Evolutionary conservation across 805 yeast species (phyloP), one percentile per base, ranked within the genome.

Genomic region (Suhomyces xylopsoci): DNA sequence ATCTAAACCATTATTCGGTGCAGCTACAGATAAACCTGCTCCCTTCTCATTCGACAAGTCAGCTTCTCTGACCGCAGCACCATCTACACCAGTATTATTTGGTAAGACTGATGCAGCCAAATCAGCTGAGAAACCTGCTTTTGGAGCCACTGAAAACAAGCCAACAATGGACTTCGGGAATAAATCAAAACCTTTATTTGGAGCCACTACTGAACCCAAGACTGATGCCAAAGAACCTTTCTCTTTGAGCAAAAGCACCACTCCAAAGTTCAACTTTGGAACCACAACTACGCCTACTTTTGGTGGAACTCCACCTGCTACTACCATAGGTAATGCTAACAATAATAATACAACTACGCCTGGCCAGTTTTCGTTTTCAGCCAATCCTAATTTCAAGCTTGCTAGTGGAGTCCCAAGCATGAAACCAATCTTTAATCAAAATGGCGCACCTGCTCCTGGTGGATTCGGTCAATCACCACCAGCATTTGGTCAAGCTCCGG

Each of bases 11-110:
- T 38, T 38, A 19, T 9, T 22, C n/a, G 50, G 45, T 8, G 9
- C 50, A 7, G 14, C 19, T 17, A 32, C 36, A 32, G 26, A 50
- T 12, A 54, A 50, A 15, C 46, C 60, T 1, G 28, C 12, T 7
- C 14, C 56, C 4, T 59, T 62, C 38, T 50, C 49, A 24, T 61
- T 61, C 30, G 65, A 65, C 4, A 59, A 59, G 38, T 34, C 49
- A 8, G 55, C 47, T 5, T 12, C 41, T 5, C 41, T 28, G 32
- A 15, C 41, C 20, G 10, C 24, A 38, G 19, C 20, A n/a, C 48
- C 48, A n/a, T 45, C 48, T 19, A 48, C 46, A 4, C 46, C 46
- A 14, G 26, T 24, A 15, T 40, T 48, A 28, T 41, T 41, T 48
- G 49, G 49, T 1, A 47, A 47, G 12, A 15, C 30, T 6, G 34